Conservation (phyloP, 2,329 filamentous ascomycete species). For the Neophaeococcomyces mojaviensis region DNA sequence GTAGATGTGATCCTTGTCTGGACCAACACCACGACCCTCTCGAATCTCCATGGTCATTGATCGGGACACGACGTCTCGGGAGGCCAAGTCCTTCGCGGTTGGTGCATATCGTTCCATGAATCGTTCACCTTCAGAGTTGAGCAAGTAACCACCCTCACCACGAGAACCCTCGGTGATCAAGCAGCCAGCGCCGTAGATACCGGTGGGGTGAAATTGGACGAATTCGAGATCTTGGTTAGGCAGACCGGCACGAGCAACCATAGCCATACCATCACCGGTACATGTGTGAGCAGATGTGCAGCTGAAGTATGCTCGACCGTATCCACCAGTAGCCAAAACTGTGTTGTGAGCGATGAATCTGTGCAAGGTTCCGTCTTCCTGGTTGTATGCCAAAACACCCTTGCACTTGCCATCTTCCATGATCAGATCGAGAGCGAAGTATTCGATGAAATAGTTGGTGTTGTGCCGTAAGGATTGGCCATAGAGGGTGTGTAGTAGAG, state of each 20-base stretch:
- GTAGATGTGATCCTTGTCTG: slow-evolving; percentile 95
- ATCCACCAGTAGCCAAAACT: slow-evolving; percentile 91
- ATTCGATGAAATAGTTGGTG: slow-evolving; percentile 99
- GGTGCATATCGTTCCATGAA: slow-evolving; percentile 99
- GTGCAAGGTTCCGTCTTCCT: slow-evolving; percentile 96
- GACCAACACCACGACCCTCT: slow-evolving; percentile 88
- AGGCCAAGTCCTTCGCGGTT: slow-evolving; percentile 94
- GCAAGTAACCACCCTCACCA: slow-evolving; percentile 94
- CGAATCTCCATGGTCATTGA: slow-evolving; percentile 99
- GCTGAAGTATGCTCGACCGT: slow-evolving; percentile 95
- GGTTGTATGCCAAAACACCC: slow-evolving; percentile 95
- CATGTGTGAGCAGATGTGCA: slow-evolving; percentile 98
- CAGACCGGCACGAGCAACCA: slow-evolving; percentile 95
- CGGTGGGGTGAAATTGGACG: slow-evolving; percentile 97
- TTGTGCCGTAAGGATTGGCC: slow-evolving; percentile 95
- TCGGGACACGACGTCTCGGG: slow-evolving; percentile 90
- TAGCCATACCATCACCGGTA: slow-evolving; percentile 98
- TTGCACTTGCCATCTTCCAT: slow-evolving; percentile 97
- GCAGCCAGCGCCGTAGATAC: slow-evolving; percentile 97
- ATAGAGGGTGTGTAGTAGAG: slow-evolving; percentile 95
- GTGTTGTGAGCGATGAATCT: slow-evolving; percentile 96
- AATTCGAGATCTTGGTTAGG: slow-evolving; percentile 99
- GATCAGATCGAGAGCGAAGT: slow-evolving; percentile 91
- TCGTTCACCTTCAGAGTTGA: slow-evolving; percentile 96
- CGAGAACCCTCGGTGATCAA: slow-evolving; percentile 96